Conservation (phyloP, 2,329 filamentous ascomycete species). For the Tolypocladium album region DNA sequence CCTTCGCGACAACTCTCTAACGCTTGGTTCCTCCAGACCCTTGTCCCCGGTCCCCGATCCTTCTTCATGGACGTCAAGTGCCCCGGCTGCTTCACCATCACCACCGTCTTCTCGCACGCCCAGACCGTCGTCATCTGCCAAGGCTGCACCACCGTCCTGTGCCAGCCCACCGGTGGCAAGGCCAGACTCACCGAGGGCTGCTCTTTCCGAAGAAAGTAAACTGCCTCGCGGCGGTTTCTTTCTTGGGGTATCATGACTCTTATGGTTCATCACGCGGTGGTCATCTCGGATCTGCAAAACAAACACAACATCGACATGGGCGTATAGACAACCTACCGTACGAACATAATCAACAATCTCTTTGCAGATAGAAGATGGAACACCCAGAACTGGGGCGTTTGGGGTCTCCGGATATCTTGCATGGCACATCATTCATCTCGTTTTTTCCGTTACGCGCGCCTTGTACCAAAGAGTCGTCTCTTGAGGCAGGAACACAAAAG, state of each 20-base stretch:
- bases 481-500: conserved; percentile 29
- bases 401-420: conserved; percentile 74
- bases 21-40: conserved; percentile 45
- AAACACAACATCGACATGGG: conserved; percentile 33
- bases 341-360: conserved; percentile 34
- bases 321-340: conserved; percentile 36
- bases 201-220: conserved; percentile 99
- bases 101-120: conserved; percentile 99
- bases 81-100: conserved; percentile 99
- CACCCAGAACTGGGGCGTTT: conserved; percentile 59
- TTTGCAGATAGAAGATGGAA: conserved; percentile 66
- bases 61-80: conserved; percentile 99
- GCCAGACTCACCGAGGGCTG: conserved; percentile 98
- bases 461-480: conserved; percentile 35
- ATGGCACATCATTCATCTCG: conserved; percentile 43
- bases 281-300: conserved; percentile 51
- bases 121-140: conserved; percentile 99
- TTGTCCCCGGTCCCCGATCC: conserved; percentile 91
- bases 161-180: conserved; percentile 99
- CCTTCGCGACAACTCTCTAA: conserved; percentile 8
- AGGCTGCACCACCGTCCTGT: conserved; percentile 98
- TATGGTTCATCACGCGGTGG: conserved; percentile 38
- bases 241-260: conserved; percentile 39
- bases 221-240: conserved; percentile 35
- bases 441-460: conserved; percentile 32